A percentile compares a stretch with the other conserved stretches of the same genome.
Evolutionary conservation across 805 yeast species (phyloP).

Genomic region (Yarrowia sp.): DNA sequence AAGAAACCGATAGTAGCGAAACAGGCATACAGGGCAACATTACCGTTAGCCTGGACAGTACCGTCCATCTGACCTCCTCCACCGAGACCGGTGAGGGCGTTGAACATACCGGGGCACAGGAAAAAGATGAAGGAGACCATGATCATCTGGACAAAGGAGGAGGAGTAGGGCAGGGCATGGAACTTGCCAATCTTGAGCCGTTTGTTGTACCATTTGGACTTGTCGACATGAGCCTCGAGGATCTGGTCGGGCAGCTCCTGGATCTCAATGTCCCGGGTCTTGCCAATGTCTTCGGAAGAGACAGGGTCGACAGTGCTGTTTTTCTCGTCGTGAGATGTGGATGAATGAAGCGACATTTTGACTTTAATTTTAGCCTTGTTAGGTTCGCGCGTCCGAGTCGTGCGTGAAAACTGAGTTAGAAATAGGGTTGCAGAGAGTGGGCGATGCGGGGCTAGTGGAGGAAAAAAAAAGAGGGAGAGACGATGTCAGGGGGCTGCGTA

Average conservation of each 20-base stretch:
- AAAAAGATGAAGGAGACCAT: conserved; percentile 49
- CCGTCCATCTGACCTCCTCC: conserved; percentile 43
- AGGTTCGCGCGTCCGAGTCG: not conserved
- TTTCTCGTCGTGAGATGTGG: conserved; percentile 13
- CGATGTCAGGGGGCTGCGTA: too few relatives aligned
- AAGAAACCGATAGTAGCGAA: conserved; percentile 60
- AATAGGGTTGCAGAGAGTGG: not conserved
- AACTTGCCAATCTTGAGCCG: not conserved
- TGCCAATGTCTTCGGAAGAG: conserved; percentile 4
- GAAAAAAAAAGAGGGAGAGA: not conserved
- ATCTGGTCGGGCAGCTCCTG: conserved; percentile 1
- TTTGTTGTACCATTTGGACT: conserved; percentile 21
- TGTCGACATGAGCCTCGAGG: conserved; percentile 11
- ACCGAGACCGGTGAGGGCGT: conserved; percentile 52
- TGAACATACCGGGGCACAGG: conserved; percentile 54
- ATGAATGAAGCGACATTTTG: conserved; percentile 20
- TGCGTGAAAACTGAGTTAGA: not conserved
- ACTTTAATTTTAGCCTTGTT: not conserved
- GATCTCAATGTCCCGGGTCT: conserved; percentile 1
- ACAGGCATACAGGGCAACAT: conserved; percentile 53
- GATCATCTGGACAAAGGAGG: conserved; percentile 42
- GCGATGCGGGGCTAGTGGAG: not conserved
- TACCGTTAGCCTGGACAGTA: conserved; percentile 47
- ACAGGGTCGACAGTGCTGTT: conserved; percentile 1
- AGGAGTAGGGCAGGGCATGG: conserved; percentile 6